A percentile compares a stretch with the other conserved stretches of the same genome.
Evolutionary conservation across 495 filamentous ascomycete species (phyloP).

Genomic region (Xylaria castorea): DNA sequence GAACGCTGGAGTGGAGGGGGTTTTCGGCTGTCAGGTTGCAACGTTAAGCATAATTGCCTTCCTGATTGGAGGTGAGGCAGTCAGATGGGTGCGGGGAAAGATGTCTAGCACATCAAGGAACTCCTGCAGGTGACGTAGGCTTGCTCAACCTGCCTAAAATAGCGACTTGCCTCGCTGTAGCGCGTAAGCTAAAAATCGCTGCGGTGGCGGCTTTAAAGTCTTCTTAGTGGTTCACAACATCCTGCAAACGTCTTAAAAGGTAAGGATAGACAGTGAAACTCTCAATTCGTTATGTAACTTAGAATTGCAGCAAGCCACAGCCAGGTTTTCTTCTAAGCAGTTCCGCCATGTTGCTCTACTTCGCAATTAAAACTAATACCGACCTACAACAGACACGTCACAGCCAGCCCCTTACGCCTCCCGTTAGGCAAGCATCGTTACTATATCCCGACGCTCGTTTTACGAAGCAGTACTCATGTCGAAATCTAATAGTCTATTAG

Average conservation of each 20-base stretch:
- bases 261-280: background rate
- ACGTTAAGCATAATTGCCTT: background rate
- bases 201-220: background rate
- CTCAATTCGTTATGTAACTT: background rate
- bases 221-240: background rate
- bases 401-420: background rate
- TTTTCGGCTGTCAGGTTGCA: background rate
- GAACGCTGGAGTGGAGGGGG: background rate
- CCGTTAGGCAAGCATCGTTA: background rate
- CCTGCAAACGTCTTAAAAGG: background rate
- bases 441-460: background rate
- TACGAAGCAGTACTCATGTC: background rate
- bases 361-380: background rate
- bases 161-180: background rate
- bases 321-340: background rate
- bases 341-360: background rate
- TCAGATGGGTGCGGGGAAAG: background rate
- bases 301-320: background rate
- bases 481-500: background rate
- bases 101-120: background rate
- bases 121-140: background rate
- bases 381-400: background rate
- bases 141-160: background rate
- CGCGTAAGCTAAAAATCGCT: background rate
- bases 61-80: background rate